Percentiles rank a stretch among this genome's conserved stretches.
phyloP scores from a whole-genome alignment of 768 basidiomycete species.

The Cantharellus anzutake region DNA sequence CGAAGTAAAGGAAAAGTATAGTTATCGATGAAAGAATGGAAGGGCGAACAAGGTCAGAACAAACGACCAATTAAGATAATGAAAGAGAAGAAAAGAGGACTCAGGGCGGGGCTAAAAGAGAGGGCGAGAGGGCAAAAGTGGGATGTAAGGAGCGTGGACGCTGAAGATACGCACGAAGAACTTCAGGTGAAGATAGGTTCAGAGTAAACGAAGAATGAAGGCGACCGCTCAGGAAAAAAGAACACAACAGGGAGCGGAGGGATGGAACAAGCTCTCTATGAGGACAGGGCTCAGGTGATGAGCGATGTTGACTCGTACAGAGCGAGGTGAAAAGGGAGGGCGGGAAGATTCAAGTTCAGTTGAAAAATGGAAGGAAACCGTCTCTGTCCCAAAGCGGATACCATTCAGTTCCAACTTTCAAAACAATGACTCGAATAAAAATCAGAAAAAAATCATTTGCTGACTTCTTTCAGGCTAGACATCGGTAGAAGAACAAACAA shows the following conservation, averaged over 20 bases:
- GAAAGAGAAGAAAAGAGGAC: slow-evolving; percentile 1
- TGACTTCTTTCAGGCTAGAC: too few species aligned
- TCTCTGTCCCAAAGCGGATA: too few species aligned
- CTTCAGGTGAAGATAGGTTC: slow-evolving; percentile 2
- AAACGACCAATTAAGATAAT: neutral
- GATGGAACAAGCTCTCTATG: slow-evolving; percentile 3
- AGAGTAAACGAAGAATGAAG: slow-evolving; percentile 1
- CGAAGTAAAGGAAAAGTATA: neutral
- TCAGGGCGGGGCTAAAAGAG: neutral
- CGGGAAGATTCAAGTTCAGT: too few species aligned
- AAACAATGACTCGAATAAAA: too few species aligned
- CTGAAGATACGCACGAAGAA: slow-evolving; percentile 1
- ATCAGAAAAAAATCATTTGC: too few species aligned
- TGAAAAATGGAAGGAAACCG: too few species aligned
- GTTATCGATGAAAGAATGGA: neutral
- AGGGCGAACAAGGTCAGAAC: neutral
- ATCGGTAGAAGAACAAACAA: too few species aligned
- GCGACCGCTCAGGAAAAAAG: neutral
- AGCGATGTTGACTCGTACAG: too few species aligned
- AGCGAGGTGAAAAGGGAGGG: too few species aligned
- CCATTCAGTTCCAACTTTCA: too few species aligned
- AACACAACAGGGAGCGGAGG: slow-evolving; percentile 2
- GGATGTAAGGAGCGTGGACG: slow-evolving; percentile 3
- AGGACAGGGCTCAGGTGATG: neutral
- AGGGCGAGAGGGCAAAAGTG: slow-evolving; percentile 3